Base-by-base conservation (phyloP, 768 basidiomycete genomes). In the Tulasnella sp. region DNA sequence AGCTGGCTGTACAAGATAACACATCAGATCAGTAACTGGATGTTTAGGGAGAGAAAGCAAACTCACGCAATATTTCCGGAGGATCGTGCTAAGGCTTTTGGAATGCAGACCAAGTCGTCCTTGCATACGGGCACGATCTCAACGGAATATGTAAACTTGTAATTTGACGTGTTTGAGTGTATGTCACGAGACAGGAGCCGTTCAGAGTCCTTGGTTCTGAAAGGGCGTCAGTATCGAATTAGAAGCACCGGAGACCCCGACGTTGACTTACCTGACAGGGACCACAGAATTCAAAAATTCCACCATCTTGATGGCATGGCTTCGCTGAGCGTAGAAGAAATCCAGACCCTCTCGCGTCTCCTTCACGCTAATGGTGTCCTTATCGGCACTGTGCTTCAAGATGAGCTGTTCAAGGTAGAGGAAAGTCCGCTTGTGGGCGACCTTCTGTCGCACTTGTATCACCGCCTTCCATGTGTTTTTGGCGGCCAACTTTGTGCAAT, bases 401-500 rank as follows among this genome's bases (percentile, higher is more conserved):
- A 99, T 97, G 61, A 98, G 77, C 65, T 98, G 96, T 70, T 98
- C 96, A 50, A 98, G 81, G 74, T 83, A 99, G 64, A 99, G 71
- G 74, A 99, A 99, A 1, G 96, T 98, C 57, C 96, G 82, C 71
- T 99, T 99, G 69, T 99, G 96, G 3, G 90, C 76, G 40, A 98
- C 96, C 70, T 99, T 98, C 68, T 99, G 96, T 43, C 96, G 84
- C n/a, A 98, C 91, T 74, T 98, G 96, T 1, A 99, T 93, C 35
- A 91, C 76, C 1, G 94, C 91, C 67, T 91, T 92, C 96, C 94
- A 98, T 0, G 93, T 98, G 68, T 98, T 97, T 73, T 98, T 99
- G 2, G 96, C 96, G 0, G 96, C 96, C 3, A 98, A 78, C 64
- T 81, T 83, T 0, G 94, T 76, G 66, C 96, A 99, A 62, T 92